These are phyloP conservation scores for Fragaria ananassa DNA, from an alignment of 306 rosid species.

Conservation along the genomic window DNA sequence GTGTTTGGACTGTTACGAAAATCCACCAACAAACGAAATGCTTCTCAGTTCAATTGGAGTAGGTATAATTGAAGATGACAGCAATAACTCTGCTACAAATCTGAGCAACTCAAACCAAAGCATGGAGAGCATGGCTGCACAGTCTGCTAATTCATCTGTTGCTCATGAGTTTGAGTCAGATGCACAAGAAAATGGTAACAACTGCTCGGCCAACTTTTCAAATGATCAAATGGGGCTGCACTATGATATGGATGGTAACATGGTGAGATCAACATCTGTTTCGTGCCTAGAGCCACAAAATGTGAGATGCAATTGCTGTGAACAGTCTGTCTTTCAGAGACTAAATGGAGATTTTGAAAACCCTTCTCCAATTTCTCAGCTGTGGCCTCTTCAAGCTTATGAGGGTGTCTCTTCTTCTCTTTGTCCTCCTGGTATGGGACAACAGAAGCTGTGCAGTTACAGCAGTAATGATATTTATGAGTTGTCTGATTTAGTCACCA, in stretches of 20 bases:
- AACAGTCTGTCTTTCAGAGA: not conserved
- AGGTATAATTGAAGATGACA: slow-evolving; percentile 7
- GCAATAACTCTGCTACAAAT: slow-evolving; percentile 9
- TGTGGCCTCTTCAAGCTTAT: slow-evolving; percentile 21
- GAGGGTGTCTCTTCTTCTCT: slow-evolving; percentile 24
- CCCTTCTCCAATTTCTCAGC: slow-evolving; percentile 19
- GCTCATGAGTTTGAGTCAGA: slow-evolving; percentile 21
- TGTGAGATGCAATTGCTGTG: not conserved
- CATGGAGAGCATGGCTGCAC: slow-evolving; percentile 25
- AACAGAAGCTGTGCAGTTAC: slow-evolving; percentile 6
- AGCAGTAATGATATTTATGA: slow-evolving; percentile 12
- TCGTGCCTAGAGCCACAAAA: not conserved
- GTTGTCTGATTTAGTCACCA: slow-evolving; percentile 12
- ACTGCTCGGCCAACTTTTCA: not conserved
- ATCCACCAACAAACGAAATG: not conserved
- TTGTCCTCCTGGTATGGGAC: slow-evolving; percentile 19
- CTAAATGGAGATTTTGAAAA: slow-evolving; percentile 17
- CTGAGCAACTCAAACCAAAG: slow-evolving; percentile 22
- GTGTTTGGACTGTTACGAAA: not conserved
- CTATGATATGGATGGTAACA: slow-evolving; percentile 11
- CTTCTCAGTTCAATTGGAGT: slow-evolving; percentile 12
- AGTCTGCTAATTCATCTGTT: slow-evolving; percentile 20
- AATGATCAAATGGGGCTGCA: slow-evolving; percentile 11
- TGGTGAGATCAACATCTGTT: slow-evolving; percentile 15
- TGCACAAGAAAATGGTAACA: slow-evolving; percentile 2